Base-by-base conservation (phyloP, 805 yeast species). In the Saccharomycopsis amapae region DNA sequence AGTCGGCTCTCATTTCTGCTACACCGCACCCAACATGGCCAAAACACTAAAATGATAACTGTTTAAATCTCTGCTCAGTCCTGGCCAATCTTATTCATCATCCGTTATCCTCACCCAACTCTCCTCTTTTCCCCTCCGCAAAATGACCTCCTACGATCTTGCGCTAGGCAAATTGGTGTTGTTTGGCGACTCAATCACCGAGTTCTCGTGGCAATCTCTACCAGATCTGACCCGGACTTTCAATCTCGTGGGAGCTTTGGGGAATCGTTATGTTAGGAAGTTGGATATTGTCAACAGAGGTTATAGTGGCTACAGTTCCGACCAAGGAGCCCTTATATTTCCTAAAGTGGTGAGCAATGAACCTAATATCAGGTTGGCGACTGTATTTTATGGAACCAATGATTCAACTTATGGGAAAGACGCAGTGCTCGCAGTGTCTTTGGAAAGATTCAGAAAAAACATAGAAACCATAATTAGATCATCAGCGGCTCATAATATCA, bases 351-450 rank as follows among this genome's bases (percentile, higher is more conserved):
- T 86, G 28, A 62, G n/a, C n/a, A n/a, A n/a, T n/a, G 53, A 51
- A 3, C 58, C 62, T 33, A 58, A 61, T 48, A 63, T 76, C 41
- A 62, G 52, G 2, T 51, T 71, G 10, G 67, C 78, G 48, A 75
- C 78, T 9, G 63, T 86, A 2, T 87, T 83, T 58, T 77, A 85
- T 55, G 96, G 96, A 3, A 75, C 95, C 12, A 88, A 88, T 57
- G 97, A 88, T 60, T 69, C 81, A 0, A 69, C 74, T 2, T 53
- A 64, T 4, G 66, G 58, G 1, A 39, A 37, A 12, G 72, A 71
- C 3, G 40, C 44, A 7, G 55, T 58, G 3, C 77, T 73, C 51
- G 63, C 63, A 19, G 85, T 85, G 10, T 73, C 76, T 1, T 17
- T 81, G 3, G 71, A 61, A 0, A 63, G 70, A 46, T 85, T 63